Percentiles rank a stretch among this genome's conserved stretches.
Evolutionary conservation across 805 yeast genomes (phyloP).

Genomic region (Suhomyces vadensis): DNA sequence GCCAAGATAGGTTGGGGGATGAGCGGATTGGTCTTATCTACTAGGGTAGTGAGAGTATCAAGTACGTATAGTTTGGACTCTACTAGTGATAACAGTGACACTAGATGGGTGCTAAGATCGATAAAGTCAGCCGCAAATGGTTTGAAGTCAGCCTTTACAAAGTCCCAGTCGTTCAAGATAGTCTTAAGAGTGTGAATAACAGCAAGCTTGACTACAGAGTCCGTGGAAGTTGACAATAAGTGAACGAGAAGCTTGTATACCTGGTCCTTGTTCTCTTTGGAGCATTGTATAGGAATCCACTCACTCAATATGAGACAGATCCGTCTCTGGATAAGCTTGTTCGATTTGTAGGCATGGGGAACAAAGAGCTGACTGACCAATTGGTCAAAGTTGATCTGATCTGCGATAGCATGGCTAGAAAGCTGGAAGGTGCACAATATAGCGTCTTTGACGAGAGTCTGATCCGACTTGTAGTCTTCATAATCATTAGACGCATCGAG

Average conservation of each 20-base stretch:
- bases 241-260: slow-evolving; percentile 59
- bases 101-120: slow-evolving; percentile 46
- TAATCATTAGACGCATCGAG: slow-evolving; percentile 29
- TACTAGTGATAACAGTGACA: slow-evolving; percentile 54
- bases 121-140: slow-evolving; percentile 62
- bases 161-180: slow-evolving; percentile 85
- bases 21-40: slow-evolving; percentile 66
- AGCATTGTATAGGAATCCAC: slow-evolving; percentile 73
- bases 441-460: slow-evolving; percentile 72
- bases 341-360: slow-evolving; percentile 60
- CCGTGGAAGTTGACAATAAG: slow-evolving; percentile 55
- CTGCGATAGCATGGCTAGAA: slow-evolving; percentile 64
- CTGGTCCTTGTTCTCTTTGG: slow-evolving; percentile 53
- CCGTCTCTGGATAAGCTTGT: slow-evolving; percentile 71
- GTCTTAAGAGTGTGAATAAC: slow-evolving; percentile 68
- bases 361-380: slow-evolving; percentile 59
- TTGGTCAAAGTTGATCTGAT: slow-evolving; percentile 66
- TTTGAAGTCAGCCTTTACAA: slow-evolving; percentile 63
- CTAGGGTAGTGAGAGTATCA: slow-evolving; percentile 62
- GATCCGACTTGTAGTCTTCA: slow-evolving; percentile 29
- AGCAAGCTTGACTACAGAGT: slow-evolving; percentile 77
- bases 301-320: slow-evolving; percentile 74
- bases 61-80: slow-evolving; percentile 79
- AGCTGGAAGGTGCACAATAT: slow-evolving; percentile 81
- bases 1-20: slow-evolving; percentile 52